Base-by-base conservation (phyloP, 495 filamentous ascomycete species). In the Penicillium manginii region DNA sequence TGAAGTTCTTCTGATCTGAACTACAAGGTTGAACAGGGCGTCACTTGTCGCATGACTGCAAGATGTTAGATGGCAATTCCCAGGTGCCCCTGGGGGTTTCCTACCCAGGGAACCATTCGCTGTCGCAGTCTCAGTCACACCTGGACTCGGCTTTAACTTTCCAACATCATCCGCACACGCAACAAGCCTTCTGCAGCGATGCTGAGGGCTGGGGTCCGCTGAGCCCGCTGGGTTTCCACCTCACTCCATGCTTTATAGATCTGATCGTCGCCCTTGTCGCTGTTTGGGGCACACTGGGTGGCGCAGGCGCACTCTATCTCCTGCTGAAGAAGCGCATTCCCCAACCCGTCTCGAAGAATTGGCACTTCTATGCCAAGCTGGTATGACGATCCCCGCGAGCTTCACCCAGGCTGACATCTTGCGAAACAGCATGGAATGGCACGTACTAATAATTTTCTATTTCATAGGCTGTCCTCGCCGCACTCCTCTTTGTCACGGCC, bases 201-300 rank as follows among this genome's bases (percentile, higher is more conserved):
- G 74, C 78, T 33, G 93, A 97, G 74, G 96, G 96, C 68, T 99
- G 94, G 94, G 96, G 96, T 11, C 96, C 96, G 17, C 56, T 99
- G 64, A 94, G 91, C 71, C 84, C 85, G 18, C 80, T 83, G 55
- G 78, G 92, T 60, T 96, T 89, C 72, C 93, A 98, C 71, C 90
- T 99, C 73, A 97, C 96, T 37, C 92, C 96, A 55, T 99, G 96
- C 75, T 98, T 97, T 71, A 82, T 96, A 50, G 96, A 98, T 70
- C 82, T 93, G 10, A 90, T 88, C 78, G 83, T 98, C 54, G 85
- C 87, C 29, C 67, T 81, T 5, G 88, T 97, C 18, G 92, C 91
- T 10, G 78, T 83, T 4, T 92, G 84, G 73, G 91, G 94, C 11
- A 79, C 96, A 23, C 33, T 96, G 15, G 78, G 85, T 54, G 96